phyloP scores from a whole-genome alignment of 2,329 filamentous ascomycete genomes.

The Pyrenochaeta sp. region DNA sequence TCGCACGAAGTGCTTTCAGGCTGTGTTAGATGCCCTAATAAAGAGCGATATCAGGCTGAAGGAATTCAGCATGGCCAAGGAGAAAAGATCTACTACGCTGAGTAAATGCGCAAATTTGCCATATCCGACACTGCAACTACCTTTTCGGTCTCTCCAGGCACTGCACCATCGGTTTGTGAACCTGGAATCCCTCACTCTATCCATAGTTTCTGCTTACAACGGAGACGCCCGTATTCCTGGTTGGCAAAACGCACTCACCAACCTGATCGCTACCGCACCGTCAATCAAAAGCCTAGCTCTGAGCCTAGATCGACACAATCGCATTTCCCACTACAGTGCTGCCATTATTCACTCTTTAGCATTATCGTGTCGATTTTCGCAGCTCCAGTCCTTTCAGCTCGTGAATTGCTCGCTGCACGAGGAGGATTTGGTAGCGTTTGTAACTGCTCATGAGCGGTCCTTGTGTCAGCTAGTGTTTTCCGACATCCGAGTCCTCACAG shows the following conservation, averaged over 20 bases:
- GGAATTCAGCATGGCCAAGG: slow-evolving; percentile 31
- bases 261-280: slow-evolving; percentile 30
- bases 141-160: slow-evolving; percentile 13
- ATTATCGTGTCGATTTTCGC: slow-evolving; percentile 12
- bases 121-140: slow-evolving; percentile 23
- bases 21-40: slow-evolving; percentile 30
- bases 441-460: slow-evolving; percentile 20
- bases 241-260: slow-evolving; percentile 30
- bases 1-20: slow-evolving; percentile 30
- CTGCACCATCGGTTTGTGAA: slow-evolving; percentile 19
- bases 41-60: slow-evolving; percentile 27
- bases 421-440: slow-evolving; percentile 21
- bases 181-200: slow-evolving; percentile 28
- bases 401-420: slow-evolving; percentile 24
- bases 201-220: slow-evolving; percentile 21
- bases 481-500: slow-evolving; percentile 18
- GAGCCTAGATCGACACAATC: slow-evolving; percentile 23
- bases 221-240: slow-evolving; percentile 20
- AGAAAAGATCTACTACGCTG: slow-evolving; percentile 5
- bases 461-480: slow-evolving; percentile 20
- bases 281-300: slow-evolving; percentile 26
- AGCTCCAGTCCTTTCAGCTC: slow-evolving; percentile 23
- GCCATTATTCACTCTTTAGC: slow-evolving; percentile 26
- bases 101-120: slow-evolving; percentile 23
- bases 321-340: slow-evolving; percentile 20